These are phyloP conservation scores for Vitrella brassicaformis DNA, from an alignment of 73 alveolate species.

Conservation along the genomic window DNA sequence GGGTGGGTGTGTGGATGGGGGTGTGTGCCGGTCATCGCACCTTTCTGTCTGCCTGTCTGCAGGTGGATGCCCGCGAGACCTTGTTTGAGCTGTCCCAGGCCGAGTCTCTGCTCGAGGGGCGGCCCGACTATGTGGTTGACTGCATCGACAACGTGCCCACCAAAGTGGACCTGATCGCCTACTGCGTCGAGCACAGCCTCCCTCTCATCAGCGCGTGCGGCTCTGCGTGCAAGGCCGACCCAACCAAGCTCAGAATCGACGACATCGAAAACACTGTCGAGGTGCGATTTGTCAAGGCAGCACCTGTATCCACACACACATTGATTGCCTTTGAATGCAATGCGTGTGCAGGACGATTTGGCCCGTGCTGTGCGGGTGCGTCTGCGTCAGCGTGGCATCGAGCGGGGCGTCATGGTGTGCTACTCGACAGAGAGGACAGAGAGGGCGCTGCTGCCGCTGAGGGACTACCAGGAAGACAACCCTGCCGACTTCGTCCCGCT, in stretches of 20 bases:
- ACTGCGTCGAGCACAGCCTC: slow-evolving; percentile 46
- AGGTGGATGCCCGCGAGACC: too few species aligned
- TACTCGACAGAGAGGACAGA: slow-evolving; percentile 52
- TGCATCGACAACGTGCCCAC: slow-evolving; percentile 74
- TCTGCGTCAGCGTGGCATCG: slow-evolving; percentile 1
- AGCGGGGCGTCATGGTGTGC: slow-evolving; percentile 31
- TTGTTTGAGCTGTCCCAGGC: too few species aligned
- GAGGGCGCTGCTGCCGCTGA: slow-evolving; percentile 45
- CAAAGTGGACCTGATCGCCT: slow-evolving; percentile 53
- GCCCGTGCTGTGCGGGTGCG: not conserved
- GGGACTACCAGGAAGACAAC: slow-evolving; percentile 43
- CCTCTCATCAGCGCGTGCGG: slow-evolving; percentile 66
- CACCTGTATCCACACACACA: too few species aligned
- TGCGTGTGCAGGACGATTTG: not conserved
- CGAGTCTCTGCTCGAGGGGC: too few species aligned
- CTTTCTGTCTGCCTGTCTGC: too few species aligned
- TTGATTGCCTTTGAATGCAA: too few species aligned
- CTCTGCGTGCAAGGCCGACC: slow-evolving; percentile 76
- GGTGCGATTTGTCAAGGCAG: too few species aligned
- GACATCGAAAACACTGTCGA: slow-evolving; percentile 52
- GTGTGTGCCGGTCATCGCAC: too few species aligned
- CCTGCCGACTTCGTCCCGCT: slow-evolving; percentile 38
- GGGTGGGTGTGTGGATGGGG: too few species aligned
- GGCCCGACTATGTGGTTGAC: slow-evolving; percentile 72
- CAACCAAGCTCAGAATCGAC: slow-evolving; percentile 58